Conservation (phyloP, 805 yeast genomes). For the Candida pseudofarinosa region DNA sequence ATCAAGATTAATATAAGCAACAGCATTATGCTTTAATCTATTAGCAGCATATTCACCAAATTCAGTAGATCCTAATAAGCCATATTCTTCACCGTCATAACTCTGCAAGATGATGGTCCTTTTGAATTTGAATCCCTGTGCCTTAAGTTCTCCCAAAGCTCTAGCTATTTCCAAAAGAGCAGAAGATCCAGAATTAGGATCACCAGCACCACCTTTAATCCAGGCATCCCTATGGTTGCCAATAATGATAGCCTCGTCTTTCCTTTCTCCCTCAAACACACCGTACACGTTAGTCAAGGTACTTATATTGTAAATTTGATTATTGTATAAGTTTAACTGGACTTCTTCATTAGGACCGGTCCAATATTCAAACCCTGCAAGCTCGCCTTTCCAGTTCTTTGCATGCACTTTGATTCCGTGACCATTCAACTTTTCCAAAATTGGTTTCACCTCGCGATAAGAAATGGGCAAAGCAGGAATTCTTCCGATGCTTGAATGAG, state of each 20-base stretch:
- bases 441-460: conserved; percentile 42
- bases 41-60: conserved; percentile 47
- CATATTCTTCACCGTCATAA: conserved; percentile 48
- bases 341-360: conserved; percentile 36
- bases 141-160: conserved; percentile 35
- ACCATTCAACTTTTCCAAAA: conserved; percentile 37
- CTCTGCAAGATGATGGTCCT: conserved; percentile 35
- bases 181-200: conserved; percentile 45
- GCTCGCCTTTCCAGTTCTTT: conserved; percentile 36
- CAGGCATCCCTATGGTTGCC: conserved; percentile 47
- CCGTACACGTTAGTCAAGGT: conserved; percentile 43
- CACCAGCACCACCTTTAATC: conserved; percentile 48
- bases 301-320: conserved; percentile 37
- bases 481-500: conserved; percentile 29
- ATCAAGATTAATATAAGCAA: conserved; percentile 51
- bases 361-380: conserved; percentile 35
- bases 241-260: conserved; percentile 37
- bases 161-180: conserved; percentile 39
- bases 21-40: conserved; percentile 37
- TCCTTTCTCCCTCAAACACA: conserved; percentile 36
- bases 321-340: conserved; percentile 37
- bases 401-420: conserved; percentile 27
- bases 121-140: conserved; percentile 35
- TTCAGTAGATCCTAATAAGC: conserved; percentile 54
- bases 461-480: conserved; percentile 44